Evolutionary conservation across 148 eudicot genomes (phyloP), one percentile per base, ranked within the genome.

Genomic region (Camellia japonica): DNA sequence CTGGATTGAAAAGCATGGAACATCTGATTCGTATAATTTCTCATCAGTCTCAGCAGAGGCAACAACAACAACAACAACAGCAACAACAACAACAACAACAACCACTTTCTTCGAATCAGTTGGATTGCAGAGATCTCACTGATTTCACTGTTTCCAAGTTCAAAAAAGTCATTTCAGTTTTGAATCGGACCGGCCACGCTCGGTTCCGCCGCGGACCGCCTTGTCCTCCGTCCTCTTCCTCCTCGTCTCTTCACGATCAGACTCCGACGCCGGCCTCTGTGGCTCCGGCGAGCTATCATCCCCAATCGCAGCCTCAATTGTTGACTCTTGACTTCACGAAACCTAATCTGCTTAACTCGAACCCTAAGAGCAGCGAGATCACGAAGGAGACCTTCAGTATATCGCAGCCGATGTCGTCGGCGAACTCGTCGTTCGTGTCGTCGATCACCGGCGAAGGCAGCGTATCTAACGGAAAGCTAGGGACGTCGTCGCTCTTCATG

Each of bases 121-220:
- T 79, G 0, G 86, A 89, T 56, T 85, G 81, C 83, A 63, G 78
- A 64, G 83, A 87, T 13, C 76, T 87, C 7, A 73, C 92, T 0
- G 91, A 87, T 46, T 86, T 78, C 3, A 85, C 93, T 1, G 91
- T 87, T 2, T 83, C 88, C 8, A 89, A 84, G 73, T 86, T 87
- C 74, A 90, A 81, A 58, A 78, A 78, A 12, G 87, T 85, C 51
- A 71, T 90, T 38, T 79, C 91, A 11, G 78, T 81, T 5, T 82
- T 90, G 61, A 85, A 85, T 62, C 92, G 92, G 46, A 86, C 90
- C 58, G 97, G 97, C 8, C 97, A 91, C 78, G 97, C 97, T 46
- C 93, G 94, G 15, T 93, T 93, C 82, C 88, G 94, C 46, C 97
- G 93, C 1, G 92, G 82, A 0, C 93, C 93, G 16, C 20, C 80